Evolutionary conservation across 2,329 filamentous ascomycete genomes (phyloP), one percentile per base, ranked within the genome.

Genomic region (Ceratocystiopsis brevicomis): DNA sequence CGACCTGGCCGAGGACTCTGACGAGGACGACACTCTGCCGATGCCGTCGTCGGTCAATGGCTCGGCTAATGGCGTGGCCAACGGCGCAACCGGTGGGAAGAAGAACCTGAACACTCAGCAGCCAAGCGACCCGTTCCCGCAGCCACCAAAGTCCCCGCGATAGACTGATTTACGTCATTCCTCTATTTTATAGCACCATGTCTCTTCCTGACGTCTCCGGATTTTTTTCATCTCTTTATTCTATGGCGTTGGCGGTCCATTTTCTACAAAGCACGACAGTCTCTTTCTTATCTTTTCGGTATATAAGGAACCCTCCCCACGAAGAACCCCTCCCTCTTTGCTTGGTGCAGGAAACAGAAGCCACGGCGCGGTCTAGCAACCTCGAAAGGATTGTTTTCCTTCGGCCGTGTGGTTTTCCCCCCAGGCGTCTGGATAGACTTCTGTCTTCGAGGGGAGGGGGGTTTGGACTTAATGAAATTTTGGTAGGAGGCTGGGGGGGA

Each of bases 1-100:
- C 14, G 84, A 94, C 52, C 64, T 95, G 36, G 71, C 80, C 2
- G 81, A 87, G 50, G 82, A 90, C 48, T 81, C 71, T 51, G 79
- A 83, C 30, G 78, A 78, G 43, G 76, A 77, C 32, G 54, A 61
- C 47, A 48, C 40, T 1, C 39, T 53, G 11, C 64, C 64, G 45
- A 55, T 59, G 38, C 59, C 64, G 44, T 57, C 52, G 14, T 55
- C 61, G 43, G 56, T 51, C 19, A 57, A 62, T 43, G 55, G 47
- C 8, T 52, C 50, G 44, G 47, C 47, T 17, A 51, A 50, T 16
- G 49, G 48, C 15, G 43, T 46, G 21, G 19, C 35, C 30, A 51
- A 50, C 18, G 49, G 48, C n/a, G 43, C 47, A 16, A 18, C 35
- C 30, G 25, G 25, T 9, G 25, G 10, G 25, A 49, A 45, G 40